phyloP scores from a whole-genome alignment of 805 yeast species.

The Candida xiaguanensis region DNA sequence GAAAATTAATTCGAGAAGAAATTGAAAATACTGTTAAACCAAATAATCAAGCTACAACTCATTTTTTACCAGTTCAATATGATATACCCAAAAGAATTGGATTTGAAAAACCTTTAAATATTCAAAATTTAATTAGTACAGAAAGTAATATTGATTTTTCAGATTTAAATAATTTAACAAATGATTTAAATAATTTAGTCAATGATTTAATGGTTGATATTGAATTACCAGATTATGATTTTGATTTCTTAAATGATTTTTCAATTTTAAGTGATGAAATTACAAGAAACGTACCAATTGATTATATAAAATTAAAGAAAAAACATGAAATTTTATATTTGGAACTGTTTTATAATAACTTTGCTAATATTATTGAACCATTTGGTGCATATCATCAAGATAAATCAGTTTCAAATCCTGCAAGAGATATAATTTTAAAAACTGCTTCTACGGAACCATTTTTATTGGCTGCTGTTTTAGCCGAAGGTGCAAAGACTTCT shows the following conservation, averaged over 20 bases:
- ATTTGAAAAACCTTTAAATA: conserved; percentile 2
- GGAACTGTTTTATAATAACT: conserved; percentile 32
- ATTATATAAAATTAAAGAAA: conserved; percentile 22
- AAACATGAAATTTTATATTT: conserved; percentile 27
- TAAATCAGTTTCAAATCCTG: conserved; percentile 40
- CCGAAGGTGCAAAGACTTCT: conserved; percentile 63
- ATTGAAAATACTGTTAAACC: conserved; percentile 3
- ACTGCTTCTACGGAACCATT: conserved; percentile 60
- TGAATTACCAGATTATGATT: conserved; percentile 4
- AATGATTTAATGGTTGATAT: conserved; percentile 22
- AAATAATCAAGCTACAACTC: conserved; percentile 4
- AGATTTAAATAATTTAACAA: conserved; percentile 24
- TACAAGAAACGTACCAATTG: conserved; percentile 25
- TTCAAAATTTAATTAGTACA: conserved; percentile 4
- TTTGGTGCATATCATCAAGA: conserved; percentile 28
- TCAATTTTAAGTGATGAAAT: conserved; percentile 4
- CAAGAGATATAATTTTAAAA: conserved; percentile 56
- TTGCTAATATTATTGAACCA: conserved; percentile 33
- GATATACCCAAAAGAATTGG: conserved; percentile 3
- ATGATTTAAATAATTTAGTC: conserved; percentile 29
- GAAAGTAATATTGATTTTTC: conserved; percentile 9
- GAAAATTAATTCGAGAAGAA: conserved; percentile 3
- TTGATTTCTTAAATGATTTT: conserved; percentile 8
- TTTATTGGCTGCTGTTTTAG: conserved; percentile 61
- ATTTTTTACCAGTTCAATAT: conserved; percentile 6